phyloP scores from a whole-genome alignment of 78 protist species.

The Chrysochromulina tobinii region DNA sequence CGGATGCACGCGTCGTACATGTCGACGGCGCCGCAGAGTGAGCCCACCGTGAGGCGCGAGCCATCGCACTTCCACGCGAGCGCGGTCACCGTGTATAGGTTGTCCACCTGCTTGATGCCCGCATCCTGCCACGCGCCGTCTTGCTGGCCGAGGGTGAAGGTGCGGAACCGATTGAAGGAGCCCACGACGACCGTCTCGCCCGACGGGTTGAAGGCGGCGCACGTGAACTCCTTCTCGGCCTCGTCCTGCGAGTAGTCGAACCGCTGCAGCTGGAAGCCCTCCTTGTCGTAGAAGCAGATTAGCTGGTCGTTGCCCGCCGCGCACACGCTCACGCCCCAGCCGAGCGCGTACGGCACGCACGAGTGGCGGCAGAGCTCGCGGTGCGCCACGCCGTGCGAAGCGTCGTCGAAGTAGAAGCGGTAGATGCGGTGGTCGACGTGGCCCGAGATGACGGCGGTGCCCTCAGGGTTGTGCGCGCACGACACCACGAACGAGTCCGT shows the following conservation, averaged over 20 bases:
- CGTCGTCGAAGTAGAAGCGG: slow-evolving; percentile 48
- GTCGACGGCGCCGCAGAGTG: slow-evolving; percentile 77
- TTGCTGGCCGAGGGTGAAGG: slow-evolving; percentile 55
- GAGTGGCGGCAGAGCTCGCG: slow-evolving; percentile 45
- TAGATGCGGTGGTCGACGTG: slow-evolving; percentile 44
- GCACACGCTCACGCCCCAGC: slow-evolving; percentile 71
- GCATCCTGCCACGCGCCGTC: slow-evolving; percentile 68
- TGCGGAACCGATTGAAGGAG: slow-evolving; percentile 64
- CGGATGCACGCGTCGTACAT: slow-evolving; percentile 73
- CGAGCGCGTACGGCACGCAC: slow-evolving; percentile 57
- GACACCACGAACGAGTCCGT: slow-evolving; percentile 55
- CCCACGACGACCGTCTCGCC: slow-evolving; percentile 73
- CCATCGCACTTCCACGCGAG: slow-evolving; percentile 81
- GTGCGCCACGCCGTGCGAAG: neutral
- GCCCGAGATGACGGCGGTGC: slow-evolving; percentile 45
- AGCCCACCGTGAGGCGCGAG: slow-evolving; percentile 52
- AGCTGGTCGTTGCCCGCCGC: slow-evolving; percentile 68
- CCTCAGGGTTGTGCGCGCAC: slow-evolving; percentile 43
- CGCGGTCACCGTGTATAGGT: slow-evolving; percentile 64
- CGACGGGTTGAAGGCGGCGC: slow-evolving; percentile 59
- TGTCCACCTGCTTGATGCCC: slow-evolving; percentile 37
- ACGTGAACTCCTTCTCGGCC: slow-evolving; percentile 55
- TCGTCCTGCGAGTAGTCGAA: slow-evolving; percentile 57
- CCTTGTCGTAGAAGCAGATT: slow-evolving; percentile 53
- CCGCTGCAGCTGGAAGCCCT: slow-evolving; percentile 43